phyloP scores from a whole-genome alignment of 108 stramenopile genomes.

The Conticribra guillardii region DNA sequence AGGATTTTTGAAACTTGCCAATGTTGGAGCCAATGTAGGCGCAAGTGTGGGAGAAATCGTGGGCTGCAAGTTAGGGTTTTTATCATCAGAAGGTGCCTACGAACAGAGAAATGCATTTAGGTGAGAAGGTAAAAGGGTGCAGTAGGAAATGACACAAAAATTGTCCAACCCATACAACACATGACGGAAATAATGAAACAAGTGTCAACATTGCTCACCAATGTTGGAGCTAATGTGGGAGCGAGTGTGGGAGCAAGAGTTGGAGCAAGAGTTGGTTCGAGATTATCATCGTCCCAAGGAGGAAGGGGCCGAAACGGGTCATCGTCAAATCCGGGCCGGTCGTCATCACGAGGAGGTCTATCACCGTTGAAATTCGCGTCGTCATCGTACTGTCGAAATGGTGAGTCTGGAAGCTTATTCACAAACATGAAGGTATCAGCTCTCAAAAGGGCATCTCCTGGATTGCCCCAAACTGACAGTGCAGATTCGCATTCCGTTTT shows the following conservation, averaged over 20 bases:
- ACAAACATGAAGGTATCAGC: constrained; percentile 49
- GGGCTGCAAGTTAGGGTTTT: background rate
- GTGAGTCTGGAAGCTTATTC: constrained; percentile 36
- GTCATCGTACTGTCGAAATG: constrained; percentile 10
- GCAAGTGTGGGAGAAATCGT: background rate
- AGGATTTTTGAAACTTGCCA: no score
- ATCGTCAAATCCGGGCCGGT: no score
- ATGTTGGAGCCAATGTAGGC: background rate
- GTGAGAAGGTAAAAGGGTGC: no score
- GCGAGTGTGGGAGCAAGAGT: background rate
- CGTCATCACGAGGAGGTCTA: no score
- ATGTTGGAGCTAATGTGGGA: background rate
- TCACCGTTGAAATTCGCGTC: no score
- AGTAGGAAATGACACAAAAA: no score
- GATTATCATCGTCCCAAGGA: background rate
- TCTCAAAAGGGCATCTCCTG: constrained; percentile 27
- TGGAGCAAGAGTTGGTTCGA: background rate
- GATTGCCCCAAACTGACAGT: constrained; percentile 26
- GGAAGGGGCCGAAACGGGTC: background rate
- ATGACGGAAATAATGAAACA: no score
- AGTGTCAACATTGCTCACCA: no score
- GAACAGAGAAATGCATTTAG: no score
- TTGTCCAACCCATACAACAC: no score
- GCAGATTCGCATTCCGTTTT: constrained; percentile 9
- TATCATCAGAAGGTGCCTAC: background rate